Percentiles rank a stretch among this genome's conserved stretches.
These are phyloP conservation scores for Ustilago nuda DNA, from an alignment of 1,284 basidiomycete genomes.

Conservation along the genomic window DNA sequence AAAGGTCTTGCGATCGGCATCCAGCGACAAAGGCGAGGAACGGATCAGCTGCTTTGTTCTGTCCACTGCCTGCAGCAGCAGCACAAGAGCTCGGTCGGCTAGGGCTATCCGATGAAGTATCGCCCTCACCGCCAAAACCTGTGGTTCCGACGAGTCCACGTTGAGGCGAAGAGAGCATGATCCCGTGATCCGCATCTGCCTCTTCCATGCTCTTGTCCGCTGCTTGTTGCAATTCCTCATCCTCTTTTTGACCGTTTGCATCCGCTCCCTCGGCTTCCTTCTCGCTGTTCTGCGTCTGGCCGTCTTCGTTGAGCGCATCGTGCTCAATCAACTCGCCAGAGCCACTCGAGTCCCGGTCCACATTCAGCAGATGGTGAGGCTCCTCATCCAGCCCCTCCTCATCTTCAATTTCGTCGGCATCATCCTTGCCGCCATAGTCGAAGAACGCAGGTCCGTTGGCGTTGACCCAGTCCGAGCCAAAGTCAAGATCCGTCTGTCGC, in stretches of 20 bases:
- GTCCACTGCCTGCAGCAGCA: neutral
- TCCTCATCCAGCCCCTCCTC: conserved; percentile 38
- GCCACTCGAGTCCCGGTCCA: conserved; percentile 44
- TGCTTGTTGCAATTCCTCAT: conserved; percentile 15
- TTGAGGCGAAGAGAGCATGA: conserved; percentile 50
- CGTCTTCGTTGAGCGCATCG: conserved; percentile 35
- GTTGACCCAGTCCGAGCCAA: conserved; percentile 37
- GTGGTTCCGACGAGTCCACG: conserved; percentile 17
- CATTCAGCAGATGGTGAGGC: conserved; percentile 52
- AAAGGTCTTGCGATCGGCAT: conserved; percentile 37
- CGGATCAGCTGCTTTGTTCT: conserved; percentile 41
- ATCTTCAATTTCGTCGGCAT: conserved; percentile 34
- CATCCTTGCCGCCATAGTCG: conserved; percentile 43
- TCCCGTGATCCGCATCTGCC: conserved; percentile 2
- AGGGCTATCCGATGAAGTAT: conserved; percentile 23
- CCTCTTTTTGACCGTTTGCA: neutral
- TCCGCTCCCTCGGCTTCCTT: conserved; percentile 5
- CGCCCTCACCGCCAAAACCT: neutral
- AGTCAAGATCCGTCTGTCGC: conserved; percentile 23
- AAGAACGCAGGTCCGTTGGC: conserved; percentile 45
- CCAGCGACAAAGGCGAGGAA: conserved; percentile 59
- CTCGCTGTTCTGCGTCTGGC: conserved; percentile 4
- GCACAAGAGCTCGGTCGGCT: conserved; percentile 15
- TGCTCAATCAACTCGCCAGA: conserved; percentile 49
- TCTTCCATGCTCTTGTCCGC: conserved; percentile 48